These are phyloP conservation scores for Debaryomyces sp. DNA, from an alignment of 1,139 yeast species.

Conservation along the genomic window DNA sequence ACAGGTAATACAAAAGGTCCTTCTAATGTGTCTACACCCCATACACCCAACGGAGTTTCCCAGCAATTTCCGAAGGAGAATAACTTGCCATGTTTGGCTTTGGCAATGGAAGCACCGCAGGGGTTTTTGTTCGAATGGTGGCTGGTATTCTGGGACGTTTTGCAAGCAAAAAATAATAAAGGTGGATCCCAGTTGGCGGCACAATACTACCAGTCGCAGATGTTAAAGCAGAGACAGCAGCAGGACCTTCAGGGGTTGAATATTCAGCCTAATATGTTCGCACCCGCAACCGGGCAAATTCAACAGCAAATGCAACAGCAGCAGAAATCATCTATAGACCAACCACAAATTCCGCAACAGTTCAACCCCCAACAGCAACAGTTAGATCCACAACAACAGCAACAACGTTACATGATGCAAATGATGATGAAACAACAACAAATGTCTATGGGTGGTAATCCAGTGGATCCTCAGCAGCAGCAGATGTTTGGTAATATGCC, in stretches of 20 bases:
- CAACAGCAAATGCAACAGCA: constrained; percentile 25
- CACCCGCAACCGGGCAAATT: constrained; percentile 12
- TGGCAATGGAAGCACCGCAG: constrained; percentile 78
- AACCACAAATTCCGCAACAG: constrained; percentile 25
- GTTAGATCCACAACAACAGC: constrained; percentile 19
- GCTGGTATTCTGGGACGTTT: constrained; percentile 95
- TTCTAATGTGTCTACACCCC: constrained; percentile 8
- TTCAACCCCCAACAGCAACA: constrained; percentile 20
- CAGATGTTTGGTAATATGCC: constrained; percentile 17
- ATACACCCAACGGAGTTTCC: constrained; percentile 18
- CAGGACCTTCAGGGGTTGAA: constrained; percentile 32
- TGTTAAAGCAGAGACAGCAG: constrained; percentile 65
- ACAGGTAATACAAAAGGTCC: constrained; percentile 8
- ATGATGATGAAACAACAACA: constrained; percentile 30
- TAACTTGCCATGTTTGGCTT: constrained; percentile 51
- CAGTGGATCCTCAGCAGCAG: constrained; percentile 29
- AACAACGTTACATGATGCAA: constrained; percentile 30
- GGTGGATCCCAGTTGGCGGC: constrained; percentile 65
- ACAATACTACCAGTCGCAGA: constrained; percentile 71
- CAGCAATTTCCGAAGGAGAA: constrained; percentile 31
- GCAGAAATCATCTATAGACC: constrained; percentile 25
- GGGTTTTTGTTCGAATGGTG: constrained; percentile 94
- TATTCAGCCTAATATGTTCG: constrained; percentile 5
- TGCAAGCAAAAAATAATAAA: constrained; percentile 70
- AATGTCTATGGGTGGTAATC: constrained; percentile 16